phyloP scores from a whole-genome alignment of 345 rosid genomes.

The Laguncularia racemosa region DNA sequence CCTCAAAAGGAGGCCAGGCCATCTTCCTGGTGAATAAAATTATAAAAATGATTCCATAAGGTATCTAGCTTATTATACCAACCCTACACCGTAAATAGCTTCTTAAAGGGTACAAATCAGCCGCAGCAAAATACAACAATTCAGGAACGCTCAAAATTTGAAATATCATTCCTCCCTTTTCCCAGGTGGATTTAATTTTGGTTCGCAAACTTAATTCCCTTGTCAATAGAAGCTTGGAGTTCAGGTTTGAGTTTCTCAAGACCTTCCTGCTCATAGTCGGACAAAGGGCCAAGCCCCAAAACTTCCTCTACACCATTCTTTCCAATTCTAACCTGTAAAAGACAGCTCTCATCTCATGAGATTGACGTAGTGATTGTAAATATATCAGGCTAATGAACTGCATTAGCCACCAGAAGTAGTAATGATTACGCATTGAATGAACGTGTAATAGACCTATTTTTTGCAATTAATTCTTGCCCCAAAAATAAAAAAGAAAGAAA shows the following conservation, averaged over 20 bases:
- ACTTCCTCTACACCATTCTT: constrained; percentile 60
- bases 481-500: no score
- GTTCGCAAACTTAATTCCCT: constrained; percentile 37
- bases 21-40: no score
- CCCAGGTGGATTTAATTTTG: not conserved
- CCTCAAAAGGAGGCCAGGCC: no score
- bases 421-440: not conserved
- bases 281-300: constrained; percentile 28
- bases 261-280: constrained; percentile 36
- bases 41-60: no score
- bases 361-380: no score
- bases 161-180: no score
- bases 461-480: not conserved
- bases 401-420: not conserved
- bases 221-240: constrained; percentile 38
- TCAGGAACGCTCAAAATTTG: no score
- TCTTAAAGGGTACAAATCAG: no score
- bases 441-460: not conserved
- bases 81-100: no score
- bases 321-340: constrained; percentile 66
- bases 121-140: no score
- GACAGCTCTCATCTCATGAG: not conserved
- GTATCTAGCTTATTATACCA: no score
- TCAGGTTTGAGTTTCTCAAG: constrained; percentile 36
- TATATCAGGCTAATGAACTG: not conserved